These are phyloP conservation scores for Suillus ampliporus DNA, from an alignment of 768 basidiomycete species.

Conservation along the genomic window DNA sequence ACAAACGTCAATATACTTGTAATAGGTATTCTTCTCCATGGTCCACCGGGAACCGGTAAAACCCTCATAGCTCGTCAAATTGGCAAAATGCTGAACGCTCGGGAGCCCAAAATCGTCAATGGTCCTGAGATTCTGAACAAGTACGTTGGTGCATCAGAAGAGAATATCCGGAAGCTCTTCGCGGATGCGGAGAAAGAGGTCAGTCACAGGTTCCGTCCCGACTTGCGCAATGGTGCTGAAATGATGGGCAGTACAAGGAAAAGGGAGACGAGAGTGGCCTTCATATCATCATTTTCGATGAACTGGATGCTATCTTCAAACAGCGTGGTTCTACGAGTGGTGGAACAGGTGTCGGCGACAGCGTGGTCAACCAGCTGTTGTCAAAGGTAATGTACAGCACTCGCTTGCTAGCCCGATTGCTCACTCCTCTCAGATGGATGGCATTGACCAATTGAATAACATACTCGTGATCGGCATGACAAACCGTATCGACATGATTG, in stretches of 20 bases:
- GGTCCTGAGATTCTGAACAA: constrained; percentile 98
- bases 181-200: constrained; percentile 99
- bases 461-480: constrained; percentile 99
- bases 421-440: constrained; percentile 81
- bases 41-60: constrained; percentile 98
- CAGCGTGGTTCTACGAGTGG: constrained; percentile 92
- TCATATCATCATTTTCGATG: constrained; percentile 99
- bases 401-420: background rate
- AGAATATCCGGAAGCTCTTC: constrained; percentile 97
- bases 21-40: constrained; percentile 89
- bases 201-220: background rate
- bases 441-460: constrained; percentile 98
- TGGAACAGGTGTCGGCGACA: constrained; percentile 98
- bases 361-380: constrained; percentile 96
- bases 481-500: constrained; percentile 97
- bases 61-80: constrained; percentile 98
- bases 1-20: background rate
- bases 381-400: constrained; percentile 75
- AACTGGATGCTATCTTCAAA: constrained; percentile 98
- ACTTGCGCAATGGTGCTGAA: constrained; percentile 10
- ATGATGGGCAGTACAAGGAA: constrained; percentile 80
- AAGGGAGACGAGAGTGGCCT: constrained; percentile 96
- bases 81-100: constrained; percentile 98
- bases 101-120: constrained; percentile 98
- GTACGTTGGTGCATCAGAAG: constrained; percentile 96